Base-by-base conservation (phyloP, 257 asterid species). In the Nemophila menziesii region DNA sequence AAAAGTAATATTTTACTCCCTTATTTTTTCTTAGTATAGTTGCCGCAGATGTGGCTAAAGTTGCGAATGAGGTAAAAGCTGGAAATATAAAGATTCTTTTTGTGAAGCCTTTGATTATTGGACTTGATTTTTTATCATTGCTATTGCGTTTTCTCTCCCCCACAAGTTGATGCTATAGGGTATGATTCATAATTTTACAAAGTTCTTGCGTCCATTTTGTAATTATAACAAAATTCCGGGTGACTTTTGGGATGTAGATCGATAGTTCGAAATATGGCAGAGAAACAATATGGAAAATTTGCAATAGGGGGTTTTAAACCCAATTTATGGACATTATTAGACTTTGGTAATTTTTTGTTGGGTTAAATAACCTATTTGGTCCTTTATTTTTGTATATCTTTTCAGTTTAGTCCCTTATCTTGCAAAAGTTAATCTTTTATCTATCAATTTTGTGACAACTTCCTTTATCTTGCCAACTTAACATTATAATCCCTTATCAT, bases 41-140 rank as follows among this genome's bases (percentile, higher is more conserved):
- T 69, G 96, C 94, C 11, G 73, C 85, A 53, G 94, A 87, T 24
- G 66, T 72, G 56, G 96, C 99, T 58, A 85, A 79, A 78, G 89
- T 85, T 54, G 99, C 96, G 42, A 85, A 82, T 67, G 99, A 90
- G 16, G 92, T 90, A 45, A 85, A 90, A 72, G 96, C 94, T 43
- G 85, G 62, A 51, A 93, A 90, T 58, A 85, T 90, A 61, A 78
- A 44, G 73, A 80, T 90, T 45, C 94, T 90, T 61, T 90, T 76
- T 51, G 96, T 90, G 55, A 85, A 85, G 65, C 96, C 99, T 62
- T 72, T 90, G 16, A 96, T 50, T 90, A 90, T 55, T 90, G 96
- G 99, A 85, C 99, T 39, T 79, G 82, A 34, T 79, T 85, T 72
- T 90, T 90, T 64, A 77, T 90, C 67, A 77, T 90, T 50, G 87